Base-by-base conservation (phyloP, 2,329 filamentous ascomycete genomes). In the Thelonectria discophora region DNA sequence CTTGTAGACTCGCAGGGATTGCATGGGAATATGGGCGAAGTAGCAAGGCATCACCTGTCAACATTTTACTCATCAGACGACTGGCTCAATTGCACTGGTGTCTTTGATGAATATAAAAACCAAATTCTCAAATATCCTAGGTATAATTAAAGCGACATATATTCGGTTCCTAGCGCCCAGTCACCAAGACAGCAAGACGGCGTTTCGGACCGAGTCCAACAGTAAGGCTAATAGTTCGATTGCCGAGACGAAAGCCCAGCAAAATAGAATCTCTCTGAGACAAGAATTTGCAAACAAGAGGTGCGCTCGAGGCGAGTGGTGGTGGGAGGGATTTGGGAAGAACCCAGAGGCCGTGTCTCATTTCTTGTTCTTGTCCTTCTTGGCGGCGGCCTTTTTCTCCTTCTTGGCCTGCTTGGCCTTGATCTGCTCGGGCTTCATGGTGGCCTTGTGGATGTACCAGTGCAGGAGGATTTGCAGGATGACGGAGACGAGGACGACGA, bases 371-470 rank as follows among this genome's bases (percentile, higher is more conserved):
- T 64, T 60, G 12, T 20, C 32, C 30, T 65, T 68, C 50, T 70
- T 65, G 40, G 65, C 70, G 37, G 71, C 74, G 51, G 78, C 75
- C 69, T 80, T 81, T 72, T 79, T 80, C 37, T 69, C 69, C 58
- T 79, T 76, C 52, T 76, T 77, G 37, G 76, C 74, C 55, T 78
- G 78, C 75, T 84, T 84, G 70, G 82, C 82, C 74, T 84, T 85
- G 73, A 78, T 83, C 74, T 88, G 86, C 70, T 86, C 84, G 15
- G 85, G 85, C 78, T 88, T 88, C 77, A 86, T 64, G 18, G 86
- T 88, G 60, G 84, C 84, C 70, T 78, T 82, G 75, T 87, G 84
- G 70, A 88, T 88, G 76, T 81, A 86, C 82, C 82, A 86, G 55
- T 84, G 74, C 50, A 87, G 75, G 10, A 79, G 69, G 59, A 73